These are phyloP conservation scores for Botryobasidium botryosum DNA, from an alignment of 768 basidiomycete species.

Conservation along the genomic window DNA sequence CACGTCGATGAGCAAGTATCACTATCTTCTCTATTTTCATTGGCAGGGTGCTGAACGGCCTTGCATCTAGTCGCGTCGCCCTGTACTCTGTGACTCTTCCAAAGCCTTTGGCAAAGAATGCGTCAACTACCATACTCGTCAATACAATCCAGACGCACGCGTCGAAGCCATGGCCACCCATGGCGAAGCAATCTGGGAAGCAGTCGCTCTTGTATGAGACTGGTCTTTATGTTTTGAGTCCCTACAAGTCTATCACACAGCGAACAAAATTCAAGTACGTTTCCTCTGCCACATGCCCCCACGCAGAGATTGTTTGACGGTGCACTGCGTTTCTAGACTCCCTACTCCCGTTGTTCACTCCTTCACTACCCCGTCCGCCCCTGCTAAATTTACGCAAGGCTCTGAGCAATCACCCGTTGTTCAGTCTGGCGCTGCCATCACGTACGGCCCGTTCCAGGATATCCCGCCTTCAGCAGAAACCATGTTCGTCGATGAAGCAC, in stretches of 20 bases:
- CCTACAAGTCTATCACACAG: slow-evolving; percentile 66
- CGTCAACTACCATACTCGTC: slow-evolving; percentile 57
- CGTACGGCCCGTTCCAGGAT: slow-evolving; percentile 76
- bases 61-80: slow-evolving; percentile 24
- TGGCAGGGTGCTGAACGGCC: background rate
- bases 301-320: too few species aligned
- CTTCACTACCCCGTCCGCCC: background rate
- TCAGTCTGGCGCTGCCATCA: slow-evolving; percentile 64
- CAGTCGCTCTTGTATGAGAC: slow-evolving; percentile 66
- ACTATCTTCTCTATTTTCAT: background rate
- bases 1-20: slow-evolving; percentile 35
- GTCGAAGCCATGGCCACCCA: slow-evolving; percentile 56
- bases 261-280: slow-evolving; percentile 75
- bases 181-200: slow-evolving; percentile 54
- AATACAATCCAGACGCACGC: slow-evolving; percentile 66
- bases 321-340: too few species aligned
- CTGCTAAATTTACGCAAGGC: slow-evolving; percentile 17
- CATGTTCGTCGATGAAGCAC: slow-evolving; percentile 40
- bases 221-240: slow-evolving; percentile 67
- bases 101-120: slow-evolving; percentile 36
- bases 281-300: too few species aligned
- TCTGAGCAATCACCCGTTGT: slow-evolving; percentile 18
- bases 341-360: slow-evolving; percentile 1
- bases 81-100: slow-evolving; percentile 50
- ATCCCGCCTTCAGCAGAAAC: slow-evolving; percentile 44